Percentiles rank a stretch among this genome's conserved stretches.
These are phyloP conservation scores for Neurospora sp. DNA, from an alignment of 495 filamentous ascomycete genomes.

Conservation along the genomic window DNA sequence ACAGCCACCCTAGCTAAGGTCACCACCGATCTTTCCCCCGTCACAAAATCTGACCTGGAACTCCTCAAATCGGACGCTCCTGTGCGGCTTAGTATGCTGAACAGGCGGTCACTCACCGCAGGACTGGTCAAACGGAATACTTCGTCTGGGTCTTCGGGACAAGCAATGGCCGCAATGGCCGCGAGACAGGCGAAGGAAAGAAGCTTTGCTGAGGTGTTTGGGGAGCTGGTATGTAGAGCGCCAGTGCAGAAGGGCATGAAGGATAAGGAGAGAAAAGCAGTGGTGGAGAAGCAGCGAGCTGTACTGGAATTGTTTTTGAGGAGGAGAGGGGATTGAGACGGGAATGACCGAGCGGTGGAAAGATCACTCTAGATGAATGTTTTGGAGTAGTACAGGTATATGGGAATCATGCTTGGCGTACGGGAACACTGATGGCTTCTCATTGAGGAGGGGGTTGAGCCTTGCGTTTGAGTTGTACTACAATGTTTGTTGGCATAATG, in stretches of 20 bases:
- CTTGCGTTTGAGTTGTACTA: not conserved
- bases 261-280: slow-evolving; percentile 35
- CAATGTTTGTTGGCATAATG: not conserved
- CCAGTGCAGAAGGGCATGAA: slow-evolving; percentile 19
- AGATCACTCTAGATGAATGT: not conserved
- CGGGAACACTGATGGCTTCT: not conserved
- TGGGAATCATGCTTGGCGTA: not conserved
- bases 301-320: slow-evolving; percentile 33
- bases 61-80: slow-evolving; percentile 10
- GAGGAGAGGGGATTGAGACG: slow-evolving; percentile 7
- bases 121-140: not conserved
- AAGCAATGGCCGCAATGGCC: slow-evolving; percentile 21
- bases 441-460: not conserved
- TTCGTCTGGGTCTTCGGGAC: slow-evolving; percentile 3
- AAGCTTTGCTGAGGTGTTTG: slow-evolving; percentile 37
- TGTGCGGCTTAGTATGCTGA: slow-evolving; percentile 13
- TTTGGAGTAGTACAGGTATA: not conserved
- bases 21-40: slow-evolving; percentile 35
- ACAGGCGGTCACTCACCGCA: slow-evolving; percentile 25
- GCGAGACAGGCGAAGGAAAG: slow-evolving; percentile 35
- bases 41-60: slow-evolving; percentile 27
- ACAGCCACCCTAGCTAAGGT: slow-evolving; percentile 58
- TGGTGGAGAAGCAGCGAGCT: slow-evolving; percentile 34
- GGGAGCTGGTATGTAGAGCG: slow-evolving; percentile 33
- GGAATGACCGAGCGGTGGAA: not conserved